phyloP scores from a whole-genome alignment of 352 stramenopile species.

The Globisporangium mamillatum region DNA sequence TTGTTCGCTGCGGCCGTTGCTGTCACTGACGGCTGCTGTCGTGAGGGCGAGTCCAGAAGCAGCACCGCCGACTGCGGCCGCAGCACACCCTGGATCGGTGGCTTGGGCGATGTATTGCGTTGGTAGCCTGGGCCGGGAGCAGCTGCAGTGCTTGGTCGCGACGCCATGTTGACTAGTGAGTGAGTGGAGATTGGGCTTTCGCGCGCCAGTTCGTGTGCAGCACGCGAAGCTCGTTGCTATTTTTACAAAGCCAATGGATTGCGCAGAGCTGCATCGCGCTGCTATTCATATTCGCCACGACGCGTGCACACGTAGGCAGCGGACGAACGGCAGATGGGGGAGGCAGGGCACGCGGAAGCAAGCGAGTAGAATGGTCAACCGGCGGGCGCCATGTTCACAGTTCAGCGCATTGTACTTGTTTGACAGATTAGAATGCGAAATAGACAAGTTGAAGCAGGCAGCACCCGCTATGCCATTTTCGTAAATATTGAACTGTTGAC shows the following conservation, averaged over 20 bases:
- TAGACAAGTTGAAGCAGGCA: background rate
- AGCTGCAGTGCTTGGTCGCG: constrained; percentile 10
- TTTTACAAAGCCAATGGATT: background rate
- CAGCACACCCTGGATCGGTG: constrained; percentile 31
- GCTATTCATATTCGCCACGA: background rate
- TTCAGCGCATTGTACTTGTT: background rate
- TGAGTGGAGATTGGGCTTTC: background rate
- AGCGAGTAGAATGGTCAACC: background rate
- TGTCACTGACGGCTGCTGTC: constrained; percentile 1
- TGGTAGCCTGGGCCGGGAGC: background rate
- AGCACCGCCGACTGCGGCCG: constrained; percentile 40
- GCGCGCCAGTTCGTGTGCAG: background rate
- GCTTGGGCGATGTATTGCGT: constrained; percentile 8
- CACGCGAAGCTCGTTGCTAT: background rate
- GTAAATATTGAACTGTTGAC: background rate
- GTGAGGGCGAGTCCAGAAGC: constrained; percentile 18
- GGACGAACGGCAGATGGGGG: background rate
- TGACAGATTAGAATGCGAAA: background rate
- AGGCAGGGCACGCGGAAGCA: background rate
- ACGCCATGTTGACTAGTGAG: constrained; percentile 1
- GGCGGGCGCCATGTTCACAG: background rate
- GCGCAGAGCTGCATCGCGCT: background rate
- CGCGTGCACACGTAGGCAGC: background rate
- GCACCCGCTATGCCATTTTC: background rate
- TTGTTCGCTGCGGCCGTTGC: constrained; percentile 13